Evolutionary conservation across 176 grass and related monocot genomes (phyloP).

Genomic region (Eragrostis curvula): DNA sequence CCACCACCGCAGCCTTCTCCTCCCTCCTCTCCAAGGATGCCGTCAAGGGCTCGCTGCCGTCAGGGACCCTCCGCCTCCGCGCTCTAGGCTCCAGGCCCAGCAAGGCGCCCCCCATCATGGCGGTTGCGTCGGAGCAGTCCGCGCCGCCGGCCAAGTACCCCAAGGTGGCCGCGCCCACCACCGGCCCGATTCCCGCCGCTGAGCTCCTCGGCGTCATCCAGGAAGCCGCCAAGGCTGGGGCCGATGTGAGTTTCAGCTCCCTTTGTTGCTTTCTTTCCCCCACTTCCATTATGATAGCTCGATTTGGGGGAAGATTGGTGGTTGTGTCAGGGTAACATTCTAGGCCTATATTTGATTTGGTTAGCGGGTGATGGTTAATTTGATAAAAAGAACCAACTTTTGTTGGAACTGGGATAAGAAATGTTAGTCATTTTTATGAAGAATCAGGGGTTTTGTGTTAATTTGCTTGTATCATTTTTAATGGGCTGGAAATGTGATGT

Average conservation of each 20-base stretch:
- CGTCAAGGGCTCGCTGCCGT: slow-evolving; percentile 15
- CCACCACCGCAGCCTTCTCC: slow-evolving; percentile 29
- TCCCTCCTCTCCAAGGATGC: slow-evolving; percentile 23
- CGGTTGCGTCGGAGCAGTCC: slow-evolving; percentile 45
- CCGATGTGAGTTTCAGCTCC: slow-evolving; percentile 62
- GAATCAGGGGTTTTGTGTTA: not conserved
- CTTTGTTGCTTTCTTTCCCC: not conserved
- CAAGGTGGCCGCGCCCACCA: slow-evolving; percentile 80
- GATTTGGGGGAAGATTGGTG: not conserved
- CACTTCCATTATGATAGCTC: too few species aligned
- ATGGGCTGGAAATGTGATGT: not conserved
- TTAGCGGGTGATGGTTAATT: not conserved
- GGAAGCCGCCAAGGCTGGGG: slow-evolving; percentile 67
- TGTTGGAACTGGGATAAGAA: not conserved
- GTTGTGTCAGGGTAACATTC: not conserved
- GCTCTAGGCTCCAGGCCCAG: slow-evolving; percentile 33
- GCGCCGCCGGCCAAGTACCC: slow-evolving; percentile 42
- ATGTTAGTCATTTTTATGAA: not conserved
- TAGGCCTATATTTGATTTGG: slow-evolving; percentile 1
- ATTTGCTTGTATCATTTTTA: not conserved
- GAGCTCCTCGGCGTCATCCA: slow-evolving; percentile 83
- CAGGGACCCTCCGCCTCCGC: slow-evolving; percentile 5
- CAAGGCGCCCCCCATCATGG: slow-evolving; percentile 41
- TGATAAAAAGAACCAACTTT: not conserved
- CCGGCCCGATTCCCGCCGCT: slow-evolving; percentile 73